phyloP scores from a whole-genome alignment of 75 land plant species.

The Selaginella tamariscina region DNA sequence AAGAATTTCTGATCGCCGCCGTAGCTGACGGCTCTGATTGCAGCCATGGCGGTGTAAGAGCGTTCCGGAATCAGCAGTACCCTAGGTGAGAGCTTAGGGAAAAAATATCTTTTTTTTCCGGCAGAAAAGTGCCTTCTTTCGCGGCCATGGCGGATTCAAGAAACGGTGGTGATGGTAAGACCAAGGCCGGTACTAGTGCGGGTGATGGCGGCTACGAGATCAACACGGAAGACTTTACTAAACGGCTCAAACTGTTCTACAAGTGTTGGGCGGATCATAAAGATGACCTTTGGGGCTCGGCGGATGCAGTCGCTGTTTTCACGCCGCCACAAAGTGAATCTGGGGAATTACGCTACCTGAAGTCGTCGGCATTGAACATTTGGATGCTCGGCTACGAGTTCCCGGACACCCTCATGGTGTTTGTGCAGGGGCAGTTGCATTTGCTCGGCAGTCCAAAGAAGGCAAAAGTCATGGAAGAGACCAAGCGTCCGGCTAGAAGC shows the following conservation, averaged over 20 bases:
- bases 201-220: conserved; percentile 35
- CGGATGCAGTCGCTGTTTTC: conserved; percentile 51
- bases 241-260: conserved; percentile 53
- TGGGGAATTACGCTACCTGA: conserved; percentile 65
- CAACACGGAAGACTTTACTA: conserved; percentile 44
- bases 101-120: neutral
- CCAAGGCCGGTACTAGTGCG: conserved; percentile 17
- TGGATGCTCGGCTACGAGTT: conserved; percentile 97
- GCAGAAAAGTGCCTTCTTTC: no score
- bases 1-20: neutral
- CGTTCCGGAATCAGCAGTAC: neutral
- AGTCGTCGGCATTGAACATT: conserved; percentile 79
- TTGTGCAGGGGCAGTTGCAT: conserved; percentile 62
- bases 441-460: conserved; percentile 80
- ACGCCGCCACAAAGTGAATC: conserved; percentile 71
- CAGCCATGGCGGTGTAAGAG: neutral
- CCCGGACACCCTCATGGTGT: conserved; percentile 90
- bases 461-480: conserved; percentile 56
- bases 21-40: no score
- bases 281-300: conserved; percentile 47
- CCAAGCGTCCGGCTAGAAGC: conserved; percentile 50
- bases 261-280: conserved; percentile 53
- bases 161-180: conserved; percentile 42
- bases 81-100: neutral
- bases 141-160: conserved; percentile 44